A percentile compares a stretch with the other conserved stretches of the same genome.
These are phyloP conservation scores for Fusarium domesticum DNA, from an alignment of 2,329 filamentous ascomycete species.

Conservation along the genomic window DNA sequence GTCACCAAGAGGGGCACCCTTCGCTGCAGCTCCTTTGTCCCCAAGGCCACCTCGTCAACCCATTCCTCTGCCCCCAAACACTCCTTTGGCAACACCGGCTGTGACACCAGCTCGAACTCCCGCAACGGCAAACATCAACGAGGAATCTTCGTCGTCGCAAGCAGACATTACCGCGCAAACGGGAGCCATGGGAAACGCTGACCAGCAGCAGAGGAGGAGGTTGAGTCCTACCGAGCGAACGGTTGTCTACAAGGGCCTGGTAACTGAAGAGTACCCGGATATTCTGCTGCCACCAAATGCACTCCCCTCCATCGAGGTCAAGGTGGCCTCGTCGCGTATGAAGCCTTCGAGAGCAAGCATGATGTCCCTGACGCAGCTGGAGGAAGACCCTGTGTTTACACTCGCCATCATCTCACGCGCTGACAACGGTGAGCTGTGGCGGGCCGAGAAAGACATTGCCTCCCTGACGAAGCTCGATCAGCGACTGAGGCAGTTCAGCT, in stretches of 20 bases:
- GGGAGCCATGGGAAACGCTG: conserved; percentile 11
- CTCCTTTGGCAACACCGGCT: conserved; percentile 57
- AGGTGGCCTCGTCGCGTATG: conserved; percentile 90
- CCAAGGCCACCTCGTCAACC: conserved; percentile 72
- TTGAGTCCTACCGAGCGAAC: conserved; percentile 44
- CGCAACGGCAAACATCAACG: conserved; percentile 6
- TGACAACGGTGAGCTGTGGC: conserved; percentile 79
- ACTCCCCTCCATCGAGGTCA: conserved; percentile 78
- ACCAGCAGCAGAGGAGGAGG: conserved; percentile 25
- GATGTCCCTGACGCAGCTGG: conserved; percentile 72
- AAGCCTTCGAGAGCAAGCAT: conserved; percentile 86
- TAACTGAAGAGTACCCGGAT: conserved; percentile 83
- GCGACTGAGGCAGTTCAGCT: conserved; percentile 69
- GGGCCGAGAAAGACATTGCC: conserved; percentile 85
- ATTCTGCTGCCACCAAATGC: conserved; percentile 85
- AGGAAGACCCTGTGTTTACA: conserved; percentile 93
- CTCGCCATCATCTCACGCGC: conserved; percentile 79
- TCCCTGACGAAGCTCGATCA: conserved; percentile 81
- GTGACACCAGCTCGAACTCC: conserved; percentile 38
- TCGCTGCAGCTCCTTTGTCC: conserved; percentile 58
- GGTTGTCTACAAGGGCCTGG: conserved; percentile 70
- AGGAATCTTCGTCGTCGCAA: conserved; percentile 13
- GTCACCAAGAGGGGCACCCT: conserved; percentile 55
- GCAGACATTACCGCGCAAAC: conserved; percentile 7
- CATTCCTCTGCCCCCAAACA: conserved; percentile 68